These are phyloP conservation scores for Borovskyia barvae DNA, from an alignment of 208 protist genomes.

Conservation along the genomic window DNA sequence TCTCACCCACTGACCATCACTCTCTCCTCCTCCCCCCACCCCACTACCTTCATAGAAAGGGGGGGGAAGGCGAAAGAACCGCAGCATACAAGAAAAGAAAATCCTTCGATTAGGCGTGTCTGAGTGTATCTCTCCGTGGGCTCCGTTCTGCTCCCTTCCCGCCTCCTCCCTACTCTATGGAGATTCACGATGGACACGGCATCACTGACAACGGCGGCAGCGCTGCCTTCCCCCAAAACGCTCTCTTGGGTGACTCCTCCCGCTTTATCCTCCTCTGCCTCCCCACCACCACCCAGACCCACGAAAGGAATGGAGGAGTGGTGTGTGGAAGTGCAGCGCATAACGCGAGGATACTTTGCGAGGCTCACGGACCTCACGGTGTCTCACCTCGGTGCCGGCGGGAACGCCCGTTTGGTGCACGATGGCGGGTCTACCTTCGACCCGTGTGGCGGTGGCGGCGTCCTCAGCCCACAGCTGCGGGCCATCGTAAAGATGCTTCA, in stretches of 20 bases:
- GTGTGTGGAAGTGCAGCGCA: neutral
- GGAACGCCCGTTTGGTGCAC: too few relatives aligned
- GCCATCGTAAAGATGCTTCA: neutral
- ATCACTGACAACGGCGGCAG: neutral
- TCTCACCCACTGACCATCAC: too few relatives aligned
- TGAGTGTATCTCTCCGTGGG: too few relatives aligned
- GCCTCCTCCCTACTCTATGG: neutral
- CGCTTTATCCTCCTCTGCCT: neutral
- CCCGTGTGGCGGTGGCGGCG: neutral
- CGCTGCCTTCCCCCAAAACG: neutral
- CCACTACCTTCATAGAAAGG: too few relatives aligned
- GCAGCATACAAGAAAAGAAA: too few relatives aligned
- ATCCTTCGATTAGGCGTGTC: too few relatives aligned
- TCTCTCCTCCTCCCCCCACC: too few relatives aligned
- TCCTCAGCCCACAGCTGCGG: neutral
- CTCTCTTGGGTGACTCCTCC: neutral
- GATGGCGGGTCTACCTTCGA: too few relatives aligned
- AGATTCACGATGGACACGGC: neutral
- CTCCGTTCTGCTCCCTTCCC: neutral
- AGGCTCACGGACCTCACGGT: slow-evolving; percentile 1
- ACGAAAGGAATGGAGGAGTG: neutral
- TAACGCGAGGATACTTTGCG: slow-evolving; percentile 12
- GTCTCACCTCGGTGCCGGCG: neutral
- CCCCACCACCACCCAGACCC: neutral
- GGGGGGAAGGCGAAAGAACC: too few relatives aligned